Conservation (phyloP, 2,329 filamentous ascomycete species). For the Fusarium nematophilum region DNA sequence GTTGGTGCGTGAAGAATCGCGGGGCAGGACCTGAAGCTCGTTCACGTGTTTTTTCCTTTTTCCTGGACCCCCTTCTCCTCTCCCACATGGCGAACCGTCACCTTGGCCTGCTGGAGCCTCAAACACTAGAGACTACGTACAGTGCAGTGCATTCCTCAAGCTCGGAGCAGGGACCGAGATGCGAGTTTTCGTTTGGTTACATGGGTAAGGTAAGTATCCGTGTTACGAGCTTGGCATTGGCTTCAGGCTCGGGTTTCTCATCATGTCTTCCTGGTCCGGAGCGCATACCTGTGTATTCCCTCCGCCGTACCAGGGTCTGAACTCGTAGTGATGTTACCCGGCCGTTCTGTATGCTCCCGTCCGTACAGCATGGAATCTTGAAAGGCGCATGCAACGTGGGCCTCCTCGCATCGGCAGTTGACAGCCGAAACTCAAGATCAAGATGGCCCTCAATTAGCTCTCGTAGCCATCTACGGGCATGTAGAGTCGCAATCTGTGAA, state of each 20-base stretch:
- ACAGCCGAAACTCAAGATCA: background rate
- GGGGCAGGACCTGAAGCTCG: slow-evolving; percentile 28
- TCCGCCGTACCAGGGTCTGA: too few relatives aligned
- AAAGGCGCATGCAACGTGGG: background rate
- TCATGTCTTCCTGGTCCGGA: background rate
- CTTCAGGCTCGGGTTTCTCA: background rate
- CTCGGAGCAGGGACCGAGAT: background rate
- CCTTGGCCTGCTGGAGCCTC: slow-evolving; percentile 14
- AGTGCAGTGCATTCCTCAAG: background rate
- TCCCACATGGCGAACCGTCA: slow-evolving; percentile 2
- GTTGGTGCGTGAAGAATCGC: slow-evolving; percentile 6
- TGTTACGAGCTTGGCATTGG: background rate
- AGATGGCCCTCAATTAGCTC: background rate
- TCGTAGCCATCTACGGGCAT: too few relatives aligned
- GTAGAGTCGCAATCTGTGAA: too few relatives aligned
- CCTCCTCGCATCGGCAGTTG: slow-evolving; percentile 3
- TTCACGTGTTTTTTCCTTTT: slow-evolving; percentile 24
- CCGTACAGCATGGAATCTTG: background rate
- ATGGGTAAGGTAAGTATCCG: slow-evolving; percentile 9
- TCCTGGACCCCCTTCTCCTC: slow-evolving; percentile 8
- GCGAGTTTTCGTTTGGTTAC: background rate
- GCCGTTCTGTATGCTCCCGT: background rate
- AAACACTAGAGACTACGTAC: background rate
- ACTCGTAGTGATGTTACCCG: background rate
- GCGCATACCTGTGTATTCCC: too few relatives aligned